Percentiles rank a stretch among this genome's conserved stretches.
Conservation (phyloP, 2,329 filamentous ascomycete genomes). For the Neopestalotiopsis sp. region DNA sequence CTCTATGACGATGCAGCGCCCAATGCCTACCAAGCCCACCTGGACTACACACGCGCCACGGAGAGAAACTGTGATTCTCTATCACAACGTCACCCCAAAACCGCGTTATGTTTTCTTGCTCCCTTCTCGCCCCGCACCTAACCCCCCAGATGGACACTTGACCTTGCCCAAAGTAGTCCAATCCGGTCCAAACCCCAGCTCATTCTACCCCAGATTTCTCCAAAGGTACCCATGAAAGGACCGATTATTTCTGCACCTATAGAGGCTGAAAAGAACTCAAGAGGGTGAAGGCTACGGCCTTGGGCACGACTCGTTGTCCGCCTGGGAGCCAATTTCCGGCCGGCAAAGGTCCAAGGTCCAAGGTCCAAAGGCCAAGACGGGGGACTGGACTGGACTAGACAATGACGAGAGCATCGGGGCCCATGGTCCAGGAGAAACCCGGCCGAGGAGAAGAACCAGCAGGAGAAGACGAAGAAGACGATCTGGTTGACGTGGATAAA, state of each 20-base stretch:
- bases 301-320: background rate
- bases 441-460: background rate
- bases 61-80: background rate
- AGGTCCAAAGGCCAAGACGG: constrained; percentile 3
- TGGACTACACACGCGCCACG: background rate
- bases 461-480: background rate
- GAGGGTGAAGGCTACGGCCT: background rate
- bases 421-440: background rate
- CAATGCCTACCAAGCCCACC: background rate
- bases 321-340: background rate
- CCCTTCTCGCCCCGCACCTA: background rate
- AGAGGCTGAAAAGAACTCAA: background rate
- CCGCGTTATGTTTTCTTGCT: background rate
- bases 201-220: background rate
- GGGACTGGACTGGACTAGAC: background rate
- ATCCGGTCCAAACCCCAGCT: background rate
- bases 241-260: constrained; percentile 2
- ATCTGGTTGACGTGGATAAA: background rate
- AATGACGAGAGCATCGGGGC: background rate
- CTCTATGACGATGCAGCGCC: background rate
- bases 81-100: background rate
- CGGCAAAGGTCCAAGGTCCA: background rate
- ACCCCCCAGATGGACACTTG: background rate
- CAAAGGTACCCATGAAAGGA: constrained; percentile 5
- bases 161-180: background rate